phyloP scores from a whole-genome alignment of 139 green algal species.

The Eudorina sp. region DNA sequence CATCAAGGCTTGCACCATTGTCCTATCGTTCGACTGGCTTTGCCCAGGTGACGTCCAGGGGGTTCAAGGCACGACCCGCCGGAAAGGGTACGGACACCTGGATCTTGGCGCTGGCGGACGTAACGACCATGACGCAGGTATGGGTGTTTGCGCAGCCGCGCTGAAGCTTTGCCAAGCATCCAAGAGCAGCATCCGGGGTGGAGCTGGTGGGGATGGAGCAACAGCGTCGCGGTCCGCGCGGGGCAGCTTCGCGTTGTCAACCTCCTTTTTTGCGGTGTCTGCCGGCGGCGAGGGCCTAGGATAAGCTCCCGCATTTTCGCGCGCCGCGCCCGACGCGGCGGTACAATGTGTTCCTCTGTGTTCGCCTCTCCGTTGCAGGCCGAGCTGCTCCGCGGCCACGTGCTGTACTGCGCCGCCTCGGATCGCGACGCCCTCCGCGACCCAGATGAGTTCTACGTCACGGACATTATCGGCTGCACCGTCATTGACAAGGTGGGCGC shows the following conservation, averaged over 20 bases:
- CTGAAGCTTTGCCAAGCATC: too few species aligned
- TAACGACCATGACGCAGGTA: slow-evolving; percentile 37
- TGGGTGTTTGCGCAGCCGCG: neutral
- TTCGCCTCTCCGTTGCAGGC: slow-evolving; percentile 34
- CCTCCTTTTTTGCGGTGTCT: too few species aligned
- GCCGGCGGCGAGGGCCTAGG: too few species aligned
- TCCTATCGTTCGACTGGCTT: too few species aligned
- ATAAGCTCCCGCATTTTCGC: too few species aligned
- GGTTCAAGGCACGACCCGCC: slow-evolving; percentile 47
- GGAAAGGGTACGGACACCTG: slow-evolving; percentile 43
- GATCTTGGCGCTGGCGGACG: slow-evolving; percentile 52
- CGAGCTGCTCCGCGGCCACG: slow-evolving; percentile 48
- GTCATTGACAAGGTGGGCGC: slow-evolving; percentile 36
- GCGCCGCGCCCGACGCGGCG: too few species aligned
- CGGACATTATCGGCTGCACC: slow-evolving; percentile 54
- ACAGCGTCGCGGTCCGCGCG: too few species aligned
- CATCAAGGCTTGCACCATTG: too few species aligned
- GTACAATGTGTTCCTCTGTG: neutral
- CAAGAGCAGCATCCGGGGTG: too few species aligned
- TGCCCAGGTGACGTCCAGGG: slow-evolving; percentile 41
- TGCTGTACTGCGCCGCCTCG: neutral
- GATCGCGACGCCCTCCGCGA: slow-evolving; percentile 43
- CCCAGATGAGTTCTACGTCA: slow-evolving; percentile 63
- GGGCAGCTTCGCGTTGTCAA: too few species aligned
- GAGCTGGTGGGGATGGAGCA: too few species aligned